Base-by-base conservation (phyloP, 2,329 filamentous ascomycete species). In the Colletotrichum caudatum region DNA sequence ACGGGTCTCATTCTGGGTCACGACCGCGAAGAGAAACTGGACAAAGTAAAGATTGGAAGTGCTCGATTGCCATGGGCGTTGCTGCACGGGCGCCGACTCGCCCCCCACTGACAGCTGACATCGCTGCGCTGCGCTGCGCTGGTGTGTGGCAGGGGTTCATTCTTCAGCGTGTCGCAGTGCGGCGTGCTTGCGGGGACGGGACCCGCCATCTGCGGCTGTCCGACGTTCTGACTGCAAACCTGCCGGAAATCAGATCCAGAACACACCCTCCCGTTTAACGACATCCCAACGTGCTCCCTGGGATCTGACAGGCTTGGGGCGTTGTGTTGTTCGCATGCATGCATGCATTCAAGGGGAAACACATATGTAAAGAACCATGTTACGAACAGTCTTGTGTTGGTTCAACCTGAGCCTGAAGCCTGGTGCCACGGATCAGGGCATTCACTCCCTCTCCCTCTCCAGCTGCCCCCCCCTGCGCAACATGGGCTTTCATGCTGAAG, bases 131-230 rank as follows among this genome's bases (percentile, higher is more conserved):
- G 62, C 62, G 67, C 39, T 46, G 35, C 37, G 54, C 53, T 48
- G 46, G 37, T 37, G 37, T 37, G 54, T 66, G 66, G 62, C 67
- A 66, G 63, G 63, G 66, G 66, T 66, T 69, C 66, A 60, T 65
- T 69, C 61, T 66, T 66, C 66, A 60, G 62, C 26, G 62, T 60
- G 66, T 57, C 29, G 53, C 48, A 59, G 54, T 29, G 44, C 54
- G 58, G 26, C 35, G 26, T 29, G 29, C 29, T 29, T 4, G 29
- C 29, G 29, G 29, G 29, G 29, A 4, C 29, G 61, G 62, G 11
- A 4, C 6, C n/a, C 26, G 26, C 53, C 59, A 37, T 14, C 59
- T 29, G 59, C 33, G 14, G 41, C 33, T 62, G 33, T 37, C 44
- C 46, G 33, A 33, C 57, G 39, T 46, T 26, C 23, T 16, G n/a